Base-by-base conservation (phyloP, 23 red algal genomes). In the Agarophyton chilense region DNA sequence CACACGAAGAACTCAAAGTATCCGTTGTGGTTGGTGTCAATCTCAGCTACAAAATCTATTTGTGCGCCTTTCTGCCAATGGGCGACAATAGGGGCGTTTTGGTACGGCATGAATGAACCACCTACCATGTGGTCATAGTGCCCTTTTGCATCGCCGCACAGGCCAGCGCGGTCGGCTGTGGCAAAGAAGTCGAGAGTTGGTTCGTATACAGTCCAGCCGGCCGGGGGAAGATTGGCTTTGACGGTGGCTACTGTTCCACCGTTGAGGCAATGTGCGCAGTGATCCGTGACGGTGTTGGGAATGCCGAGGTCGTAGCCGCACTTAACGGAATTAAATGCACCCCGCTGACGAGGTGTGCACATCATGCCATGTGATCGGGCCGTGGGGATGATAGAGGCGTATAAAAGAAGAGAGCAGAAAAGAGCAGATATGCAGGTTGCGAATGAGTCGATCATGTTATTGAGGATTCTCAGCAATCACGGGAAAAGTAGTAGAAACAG, bases 1-100 rank as follows among this genome's bases (percentile, higher is more conserved):
- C 91, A 94, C 47, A 94, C 10, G 50, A 80, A 94, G 81, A 85
- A 94, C 71, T 94, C 91, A 25, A 94, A 78, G 39, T 86, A 94
- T 2, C 91, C 91, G 34, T 86, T 86, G 74, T 94, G 91, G 74
- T 84, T 80, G 52, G 91, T 94, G 61, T 85, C 82, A 54, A 94
- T 75, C 38, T 85, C 80, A 18, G 74, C 78, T 10, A 36, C 34
- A 26, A 94, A 94, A 61, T 94, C 80, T 17, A 86, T 81, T 10
- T 39, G 26, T 19, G 26, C 80, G 4, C 72, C 71, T 49, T 68
- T 77, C n/a, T 60, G 62, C 61, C 74, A 94, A 39, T 84, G 36
- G 18, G 81, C 19, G 0, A 94, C 91, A 56, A 86, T 63, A 13
- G 71, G 80, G 0, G 78, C 79, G 43, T 10, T 85, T 22, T 72